phyloP scores from a whole-genome alignment of 164 flowering plant species.

The Saururus chinensis region DNA sequence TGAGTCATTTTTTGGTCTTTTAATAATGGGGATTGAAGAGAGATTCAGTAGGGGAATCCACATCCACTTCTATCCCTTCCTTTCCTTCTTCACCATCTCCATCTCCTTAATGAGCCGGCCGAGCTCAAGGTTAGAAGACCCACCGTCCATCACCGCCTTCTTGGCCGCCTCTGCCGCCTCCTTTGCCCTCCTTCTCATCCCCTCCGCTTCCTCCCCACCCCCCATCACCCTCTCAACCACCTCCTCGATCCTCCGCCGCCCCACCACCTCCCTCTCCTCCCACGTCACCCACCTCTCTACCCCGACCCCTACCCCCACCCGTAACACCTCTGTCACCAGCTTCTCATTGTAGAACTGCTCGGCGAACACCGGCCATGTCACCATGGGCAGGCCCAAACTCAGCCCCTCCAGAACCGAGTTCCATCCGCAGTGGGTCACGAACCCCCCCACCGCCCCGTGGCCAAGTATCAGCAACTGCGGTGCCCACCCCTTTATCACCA shows the following conservation, averaged over 20 bases:
- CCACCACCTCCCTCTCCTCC: conserved; percentile 40
- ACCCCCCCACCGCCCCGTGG: conserved; percentile 24
- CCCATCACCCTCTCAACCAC: conserved; percentile 9
- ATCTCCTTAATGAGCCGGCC: conserved; percentile 1
- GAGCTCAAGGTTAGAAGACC: neutral
- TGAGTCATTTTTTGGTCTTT: too few species aligned
- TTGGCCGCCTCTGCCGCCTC: neutral
- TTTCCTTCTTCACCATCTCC: neutral
- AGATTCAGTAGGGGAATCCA: too few species aligned
- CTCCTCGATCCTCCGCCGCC: conserved; percentile 25
- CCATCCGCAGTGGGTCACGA: conserved; percentile 32
- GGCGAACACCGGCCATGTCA: conserved; percentile 15
- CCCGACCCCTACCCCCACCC: conserved; percentile 27
- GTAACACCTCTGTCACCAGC: conserved; percentile 27
- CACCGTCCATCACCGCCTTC: neutral
- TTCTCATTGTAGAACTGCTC: conserved; percentile 21
- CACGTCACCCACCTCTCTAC: conserved; percentile 19
- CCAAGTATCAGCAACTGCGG: conserved; percentile 25
- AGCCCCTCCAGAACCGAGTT: conserved; percentile 23
- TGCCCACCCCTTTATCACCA: conserved; percentile 31
- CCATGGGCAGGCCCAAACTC: conserved; percentile 23
- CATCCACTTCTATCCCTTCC: too few species aligned
- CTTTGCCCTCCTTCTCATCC: conserved; percentile 24
- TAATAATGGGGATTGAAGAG: too few species aligned
- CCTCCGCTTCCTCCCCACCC: conserved; percentile 43